These are phyloP conservation scores for Epichloe sp. DNA, from an alignment of 2,329 filamentous ascomycete species.

Conservation along the genomic window DNA sequence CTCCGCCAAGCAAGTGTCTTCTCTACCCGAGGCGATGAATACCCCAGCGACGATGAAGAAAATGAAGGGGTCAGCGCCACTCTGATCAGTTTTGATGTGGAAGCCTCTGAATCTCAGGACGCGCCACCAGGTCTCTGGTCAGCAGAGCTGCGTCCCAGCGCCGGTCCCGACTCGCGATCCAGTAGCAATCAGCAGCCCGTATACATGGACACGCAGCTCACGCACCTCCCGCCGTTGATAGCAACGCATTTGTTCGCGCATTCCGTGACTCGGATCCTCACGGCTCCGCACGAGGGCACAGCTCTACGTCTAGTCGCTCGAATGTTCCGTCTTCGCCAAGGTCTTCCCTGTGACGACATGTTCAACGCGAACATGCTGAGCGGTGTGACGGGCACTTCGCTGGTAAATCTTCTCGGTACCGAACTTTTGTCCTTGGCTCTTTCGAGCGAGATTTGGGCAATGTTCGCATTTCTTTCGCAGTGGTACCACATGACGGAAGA, in stretches of 20 bases:
- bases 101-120: conserved; percentile 40
- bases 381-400: conserved; percentile 24
- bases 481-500: conserved; percentile 29
- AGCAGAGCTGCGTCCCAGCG: conserved; percentile 42
- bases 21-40: conserved; percentile 37
- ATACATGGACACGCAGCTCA: conserved; percentile 37
- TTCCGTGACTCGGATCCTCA: conserved; percentile 27
- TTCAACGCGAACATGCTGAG: conserved; percentile 22
- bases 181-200: conserved; percentile 15
- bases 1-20: conserved; percentile 32
- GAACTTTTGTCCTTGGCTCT: conserved; percentile 33
- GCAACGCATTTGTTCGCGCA: conserved; percentile 35
- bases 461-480: conserved; percentile 24
- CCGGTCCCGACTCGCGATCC: conserved; percentile 18
- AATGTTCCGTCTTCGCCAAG: conserved; percentile 25
- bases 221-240: conserved; percentile 33
- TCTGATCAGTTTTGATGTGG: conserved; percentile 48
- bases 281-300: conserved; percentile 34
- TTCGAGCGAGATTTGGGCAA: conserved; percentile 32
- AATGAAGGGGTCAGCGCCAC: conserved; percentile 41
- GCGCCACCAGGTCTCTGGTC: conserved; percentile 42
- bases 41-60: conserved; percentile 43
- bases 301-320: conserved; percentile 32
- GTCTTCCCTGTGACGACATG: conserved; percentile 26
- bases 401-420: conserved; percentile 32